A percentile compares a stretch with the other conserved stretches of the same genome.
Conservation (phyloP, 805 yeast genomes). For the Starmera amethionina region DNA sequence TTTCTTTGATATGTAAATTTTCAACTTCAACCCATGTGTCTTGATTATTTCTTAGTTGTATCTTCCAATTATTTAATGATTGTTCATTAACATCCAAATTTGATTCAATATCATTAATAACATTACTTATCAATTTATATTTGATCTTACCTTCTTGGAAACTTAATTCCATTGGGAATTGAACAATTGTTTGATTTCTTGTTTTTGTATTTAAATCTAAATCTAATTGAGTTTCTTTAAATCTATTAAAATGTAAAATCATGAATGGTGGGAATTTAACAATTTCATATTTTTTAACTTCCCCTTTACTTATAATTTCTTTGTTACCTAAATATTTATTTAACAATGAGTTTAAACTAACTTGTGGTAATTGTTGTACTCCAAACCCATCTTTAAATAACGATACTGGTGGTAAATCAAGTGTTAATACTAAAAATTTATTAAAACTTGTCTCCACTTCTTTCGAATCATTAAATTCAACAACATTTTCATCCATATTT, state of each 20-base stretch:
- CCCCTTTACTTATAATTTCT: slow-evolving; percentile 24
- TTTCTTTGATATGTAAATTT: slow-evolving; percentile 35
- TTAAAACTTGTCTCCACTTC: slow-evolving; percentile 6
- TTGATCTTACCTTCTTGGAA: slow-evolving; percentile 7
- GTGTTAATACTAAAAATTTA: slow-evolving; percentile 43
- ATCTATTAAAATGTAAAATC: slow-evolving; percentile 48
- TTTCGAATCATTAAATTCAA: slow-evolving; percentile 15
- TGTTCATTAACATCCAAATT: slow-evolving; percentile 18
- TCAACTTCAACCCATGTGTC: slow-evolving; percentile 51
- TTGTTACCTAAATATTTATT: slow-evolving; percentile 26
- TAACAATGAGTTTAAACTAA: slow-evolving; percentile 34
- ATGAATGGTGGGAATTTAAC: slow-evolving; percentile 41
- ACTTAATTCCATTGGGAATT: slow-evolving; percentile 35
- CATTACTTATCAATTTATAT: slow-evolving; percentile 22
- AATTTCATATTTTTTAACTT: slow-evolving; percentile 29
- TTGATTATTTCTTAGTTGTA: slow-evolving; percentile 33
- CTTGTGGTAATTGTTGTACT: slow-evolving; percentile 42
- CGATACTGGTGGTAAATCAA: slow-evolving; percentile 53
- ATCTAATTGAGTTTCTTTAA: slow-evolving; percentile 25
- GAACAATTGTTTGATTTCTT: slow-evolving; percentile 54
- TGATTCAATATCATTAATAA: slow-evolving; percentile 25
- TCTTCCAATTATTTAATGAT: slow-evolving; percentile 32
- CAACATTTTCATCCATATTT: slow-evolving; percentile 8
- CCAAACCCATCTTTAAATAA: slow-evolving; percentile 40
- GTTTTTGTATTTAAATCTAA: slow-evolving; percentile 26